Conservation (phyloP, 2,329 filamentous ascomycete genomes). For the Aureobasidium sp. region DNA sequence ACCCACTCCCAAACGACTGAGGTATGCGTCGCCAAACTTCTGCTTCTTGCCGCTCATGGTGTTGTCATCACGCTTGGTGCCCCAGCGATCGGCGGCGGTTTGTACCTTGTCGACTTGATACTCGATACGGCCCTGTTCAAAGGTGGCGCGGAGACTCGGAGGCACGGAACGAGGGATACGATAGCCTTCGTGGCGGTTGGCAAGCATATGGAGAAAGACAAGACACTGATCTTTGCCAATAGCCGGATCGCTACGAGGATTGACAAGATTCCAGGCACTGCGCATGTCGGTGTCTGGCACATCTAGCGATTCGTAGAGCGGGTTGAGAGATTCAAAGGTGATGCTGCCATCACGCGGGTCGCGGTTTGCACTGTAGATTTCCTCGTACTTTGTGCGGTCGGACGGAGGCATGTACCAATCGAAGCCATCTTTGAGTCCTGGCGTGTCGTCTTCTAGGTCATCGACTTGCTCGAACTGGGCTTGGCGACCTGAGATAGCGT, state of each 20-base stretch:
- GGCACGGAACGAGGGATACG: constrained; percentile 89
- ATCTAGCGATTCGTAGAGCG: constrained; percentile 75
- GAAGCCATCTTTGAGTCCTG: constrained; percentile 88
- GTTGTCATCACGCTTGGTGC: constrained; percentile 66
- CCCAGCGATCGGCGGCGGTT: constrained; percentile 66
- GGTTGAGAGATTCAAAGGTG: constrained; percentile 67
- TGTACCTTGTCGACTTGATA: constrained; percentile 77
- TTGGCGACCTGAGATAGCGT: constrained; percentile 71
- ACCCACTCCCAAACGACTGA: constrained; percentile 75
- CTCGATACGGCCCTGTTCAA: constrained; percentile 94
- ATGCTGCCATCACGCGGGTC: constrained; percentile 69
- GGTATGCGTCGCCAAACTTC: constrained; percentile 95
- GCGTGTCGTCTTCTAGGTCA: constrained; percentile 66
- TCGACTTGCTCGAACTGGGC: constrained; percentile 79
- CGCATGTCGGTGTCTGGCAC: constrained; percentile 72
- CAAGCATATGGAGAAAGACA: constrained; percentile 93
- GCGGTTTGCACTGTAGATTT: constrained; percentile 90
- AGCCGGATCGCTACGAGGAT: constrained; percentile 71
- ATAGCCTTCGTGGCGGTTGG: constrained; percentile 90
- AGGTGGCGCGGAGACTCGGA: constrained; percentile 80
- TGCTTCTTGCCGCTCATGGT: constrained; percentile 85
- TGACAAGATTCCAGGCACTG: constrained; percentile 95
- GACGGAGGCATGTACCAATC: constrained; percentile 98
- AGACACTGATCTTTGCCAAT: constrained; percentile 94
- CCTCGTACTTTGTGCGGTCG: constrained; percentile 91